phyloP scores from a whole-genome alignment of 345 rosid species.

The Crucihimalaya himalaica region DNA sequence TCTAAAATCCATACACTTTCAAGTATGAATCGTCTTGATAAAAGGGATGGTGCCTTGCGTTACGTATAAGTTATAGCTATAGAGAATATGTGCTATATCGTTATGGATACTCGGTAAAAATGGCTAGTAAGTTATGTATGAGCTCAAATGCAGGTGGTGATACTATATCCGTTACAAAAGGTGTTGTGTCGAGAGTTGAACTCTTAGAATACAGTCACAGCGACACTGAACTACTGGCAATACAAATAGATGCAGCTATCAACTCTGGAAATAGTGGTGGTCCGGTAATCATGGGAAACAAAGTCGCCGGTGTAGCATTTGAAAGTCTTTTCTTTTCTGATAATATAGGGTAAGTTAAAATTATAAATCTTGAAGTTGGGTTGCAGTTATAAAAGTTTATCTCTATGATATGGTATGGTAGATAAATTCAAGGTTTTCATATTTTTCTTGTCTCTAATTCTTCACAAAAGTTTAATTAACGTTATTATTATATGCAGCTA shows the following conservation, averaged over 20 bases:
- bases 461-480: no score
- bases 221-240: slow-evolving; percentile 62
- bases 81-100: no score
- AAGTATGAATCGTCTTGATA: no score
- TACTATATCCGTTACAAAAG: slow-evolving; percentile 74
- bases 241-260: slow-evolving; percentile 85
- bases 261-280: slow-evolving; percentile 81
- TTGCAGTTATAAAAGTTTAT: no score
- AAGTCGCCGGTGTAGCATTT: slow-evolving; percentile 77
- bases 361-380: neutral
- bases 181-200: slow-evolving; percentile 80
- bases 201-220: slow-evolving; percentile 64
- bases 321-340: neutral
- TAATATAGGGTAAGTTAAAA: slow-evolving; percentile 44
- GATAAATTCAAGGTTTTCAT: neutral
- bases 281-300: slow-evolving; percentile 71
- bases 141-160: slow-evolving; percentile 54
- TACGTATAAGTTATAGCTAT: no score
- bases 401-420: no score
- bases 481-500: neutral
- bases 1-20: no score
- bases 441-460: no score
- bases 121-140: neutral
- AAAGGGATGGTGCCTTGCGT: no score
- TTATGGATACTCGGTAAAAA: neutral